Evolutionary conservation across 2,329 filamentous ascomycete species (phyloP).

Genomic region (Trichoderma asperellum): DNA sequence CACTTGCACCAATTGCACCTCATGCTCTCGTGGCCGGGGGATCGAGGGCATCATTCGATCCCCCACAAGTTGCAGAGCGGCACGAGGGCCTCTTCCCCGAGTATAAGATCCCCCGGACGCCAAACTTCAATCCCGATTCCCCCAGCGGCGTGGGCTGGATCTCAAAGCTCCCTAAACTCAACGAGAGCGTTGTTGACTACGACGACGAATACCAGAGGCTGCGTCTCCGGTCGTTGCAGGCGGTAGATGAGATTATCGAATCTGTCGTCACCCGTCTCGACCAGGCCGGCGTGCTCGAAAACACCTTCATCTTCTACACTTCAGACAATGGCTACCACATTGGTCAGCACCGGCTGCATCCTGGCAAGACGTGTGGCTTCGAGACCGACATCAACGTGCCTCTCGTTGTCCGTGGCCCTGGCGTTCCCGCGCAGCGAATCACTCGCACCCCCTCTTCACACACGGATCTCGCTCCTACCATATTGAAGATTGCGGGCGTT

Average conservation of each 20-base stretch:
- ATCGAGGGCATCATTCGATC: constrained; percentile 41
- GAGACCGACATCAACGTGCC: constrained; percentile 65
- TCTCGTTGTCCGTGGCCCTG: constrained; percentile 59
- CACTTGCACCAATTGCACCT: constrained; percentile 67
- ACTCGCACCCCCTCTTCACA: constrained; percentile 60
- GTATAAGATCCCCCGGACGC: constrained; percentile 62
- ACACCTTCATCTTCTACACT: constrained; percentile 63
- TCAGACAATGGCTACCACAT: constrained; percentile 66
- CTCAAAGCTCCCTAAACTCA: constrained; percentile 46
- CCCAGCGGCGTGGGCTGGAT: constrained; percentile 53
- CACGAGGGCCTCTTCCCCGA: constrained; percentile 66
- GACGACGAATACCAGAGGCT: constrained; percentile 57
- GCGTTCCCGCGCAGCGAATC: constrained; percentile 46
- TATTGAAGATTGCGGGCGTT: constrained; percentile 52
- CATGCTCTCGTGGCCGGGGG: constrained; percentile 55
- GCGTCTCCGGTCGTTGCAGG: constrained; percentile 56
- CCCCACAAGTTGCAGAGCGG: constrained; percentile 61
- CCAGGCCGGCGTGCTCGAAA: constrained; percentile 56
- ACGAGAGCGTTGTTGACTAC: constrained; percentile 47
- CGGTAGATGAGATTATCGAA: constrained; percentile 59
- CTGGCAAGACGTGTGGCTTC: constrained; percentile 61
- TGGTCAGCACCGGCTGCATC: constrained; percentile 60
- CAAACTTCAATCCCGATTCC: constrained; percentile 67
- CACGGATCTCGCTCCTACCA: constrained; percentile 65
- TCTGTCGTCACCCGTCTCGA: constrained; percentile 43